phyloP scores from a whole-genome alignment of 805 yeast genomes.

The Brettanomyces sp. region DNA sequence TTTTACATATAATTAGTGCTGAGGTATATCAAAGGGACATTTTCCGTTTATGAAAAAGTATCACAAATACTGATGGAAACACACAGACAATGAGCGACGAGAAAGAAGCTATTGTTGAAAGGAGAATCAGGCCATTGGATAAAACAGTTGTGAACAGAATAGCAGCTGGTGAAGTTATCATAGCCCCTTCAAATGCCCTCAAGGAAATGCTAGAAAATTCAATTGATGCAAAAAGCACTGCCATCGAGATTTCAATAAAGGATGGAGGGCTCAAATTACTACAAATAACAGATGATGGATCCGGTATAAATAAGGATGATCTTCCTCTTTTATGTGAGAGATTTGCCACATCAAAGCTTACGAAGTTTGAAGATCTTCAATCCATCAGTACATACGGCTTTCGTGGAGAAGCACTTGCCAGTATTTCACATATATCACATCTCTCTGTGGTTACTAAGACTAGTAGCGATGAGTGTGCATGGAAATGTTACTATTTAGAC shows the following conservation, averaged over 20 bases:
- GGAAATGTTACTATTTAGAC: conserved; percentile 55
- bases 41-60: too few relatives aligned
- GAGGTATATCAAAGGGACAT: too few relatives aligned
- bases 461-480: conserved; percentile 51
- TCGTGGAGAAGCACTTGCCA: conserved; percentile 93
- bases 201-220: conserved; percentile 91
- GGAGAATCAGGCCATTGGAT: conserved; percentile 36
- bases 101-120: too few relatives aligned
- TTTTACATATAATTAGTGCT: too few relatives aligned
- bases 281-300: conserved; percentile 85
- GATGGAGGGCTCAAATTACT: conserved; percentile 87
- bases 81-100: too few relatives aligned
- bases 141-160: conserved; percentile 73
- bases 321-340: conserved; percentile 76
- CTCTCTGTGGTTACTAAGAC: conserved; percentile 74
- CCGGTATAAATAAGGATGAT: conserved; percentile 69
- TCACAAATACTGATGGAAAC: too few relatives aligned
- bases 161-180: conserved; percentile 95
- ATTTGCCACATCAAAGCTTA: conserved; percentile 83
- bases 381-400: conserved; percentile 80
- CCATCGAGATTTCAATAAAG: conserved; percentile 70
- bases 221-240: conserved; percentile 73
- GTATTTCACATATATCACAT: conserved; percentile 84
- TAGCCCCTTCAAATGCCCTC: conserved; percentile 89
- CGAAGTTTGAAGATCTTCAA: conserved; percentile 64